Evolutionary conservation across 352 stramenopile species (phyloP).

Genomic region (Phytophthora pisi): DNA sequence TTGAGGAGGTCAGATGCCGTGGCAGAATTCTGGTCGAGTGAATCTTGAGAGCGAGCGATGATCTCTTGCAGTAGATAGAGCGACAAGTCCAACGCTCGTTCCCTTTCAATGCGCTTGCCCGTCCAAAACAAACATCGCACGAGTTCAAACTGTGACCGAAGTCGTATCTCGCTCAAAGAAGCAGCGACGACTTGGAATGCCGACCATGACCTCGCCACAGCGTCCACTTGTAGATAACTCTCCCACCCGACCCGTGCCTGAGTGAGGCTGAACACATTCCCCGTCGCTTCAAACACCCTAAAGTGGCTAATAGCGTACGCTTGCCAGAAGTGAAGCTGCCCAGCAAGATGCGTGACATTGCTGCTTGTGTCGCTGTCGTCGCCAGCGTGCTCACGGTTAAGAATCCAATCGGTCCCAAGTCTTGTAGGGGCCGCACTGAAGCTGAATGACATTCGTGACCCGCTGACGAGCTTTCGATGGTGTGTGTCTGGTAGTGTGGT

Average conservation of each 20-base stretch:
- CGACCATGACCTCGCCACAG: slow-evolving; percentile 17
- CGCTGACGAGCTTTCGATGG: slow-evolving; percentile 20
- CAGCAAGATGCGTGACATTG: slow-evolving; percentile 10
- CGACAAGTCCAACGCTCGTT: slow-evolving; percentile 22
- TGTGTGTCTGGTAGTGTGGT: background rate
- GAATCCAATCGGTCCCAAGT: slow-evolving; percentile 38
- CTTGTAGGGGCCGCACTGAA: slow-evolving; percentile 46
- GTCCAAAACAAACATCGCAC: slow-evolving; percentile 48
- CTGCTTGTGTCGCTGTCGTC: background rate
- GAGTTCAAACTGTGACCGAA: slow-evolving; percentile 43
- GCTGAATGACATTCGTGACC: slow-evolving; percentile 58
- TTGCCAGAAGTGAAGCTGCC: slow-evolving; percentile 58
- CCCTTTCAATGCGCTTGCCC: slow-evolving; percentile 31
- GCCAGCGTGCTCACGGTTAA: slow-evolving; percentile 6
- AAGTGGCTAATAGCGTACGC: slow-evolving; percentile 63
- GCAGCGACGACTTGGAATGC: slow-evolving; percentile 15
- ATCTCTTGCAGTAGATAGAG: slow-evolving; percentile 27
- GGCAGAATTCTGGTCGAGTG: background rate
- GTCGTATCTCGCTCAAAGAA: slow-evolving; percentile 24
- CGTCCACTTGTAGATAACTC: slow-evolving; percentile 38
- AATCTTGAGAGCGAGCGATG: background rate
- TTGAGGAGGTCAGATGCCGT: slow-evolving; percentile 1
- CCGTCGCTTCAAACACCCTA: slow-evolving; percentile 55
- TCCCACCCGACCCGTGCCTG: slow-evolving; percentile 52
- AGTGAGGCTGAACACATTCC: slow-evolving; percentile 45